These are phyloP conservation scores for Gossypium schwendimanii DNA, from an alignment of 441 rosid genomes.

Conservation along the genomic window DNA sequence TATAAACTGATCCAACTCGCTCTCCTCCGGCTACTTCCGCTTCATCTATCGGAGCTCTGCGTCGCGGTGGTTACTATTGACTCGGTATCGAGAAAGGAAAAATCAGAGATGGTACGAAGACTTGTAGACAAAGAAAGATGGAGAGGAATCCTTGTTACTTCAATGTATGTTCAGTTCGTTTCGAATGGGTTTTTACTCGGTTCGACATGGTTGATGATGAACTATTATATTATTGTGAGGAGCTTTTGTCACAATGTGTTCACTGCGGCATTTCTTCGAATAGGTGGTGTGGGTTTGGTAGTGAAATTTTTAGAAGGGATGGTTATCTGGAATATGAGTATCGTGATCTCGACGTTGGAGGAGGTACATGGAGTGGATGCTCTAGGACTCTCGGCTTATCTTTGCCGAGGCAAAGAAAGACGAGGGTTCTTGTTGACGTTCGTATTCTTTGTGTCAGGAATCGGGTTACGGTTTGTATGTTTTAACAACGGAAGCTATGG, in stretches of 20 bases:
- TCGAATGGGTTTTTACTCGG: slow-evolving; percentile 27
- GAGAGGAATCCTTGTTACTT: slow-evolving; percentile 22
- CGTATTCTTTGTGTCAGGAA: slow-evolving; percentile 24
- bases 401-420: slow-evolving; percentile 23
- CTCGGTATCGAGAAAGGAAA: not conserved
- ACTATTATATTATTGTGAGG: slow-evolving; percentile 16
- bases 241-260: not conserved
- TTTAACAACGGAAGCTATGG: not conserved
- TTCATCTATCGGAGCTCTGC: not conserved
- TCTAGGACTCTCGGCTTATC: slow-evolving; percentile 19
- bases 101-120: not conserved
- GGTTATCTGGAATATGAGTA: slow-evolving; percentile 38
- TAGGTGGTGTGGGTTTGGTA: slow-evolving; percentile 17
- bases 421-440: slow-evolving; percentile 27
- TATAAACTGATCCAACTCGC: not conserved
- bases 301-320: slow-evolving; percentile 30
- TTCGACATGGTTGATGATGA: slow-evolving; percentile 23
- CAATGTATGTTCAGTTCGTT: slow-evolving; percentile 20
- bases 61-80: not conserved
- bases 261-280: slow-evolving; percentile 9
- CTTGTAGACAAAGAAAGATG: not conserved
- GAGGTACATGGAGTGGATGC: slow-evolving; percentile 30
- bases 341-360: slow-evolving; percentile 36
- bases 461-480: slow-evolving; percentile 21
- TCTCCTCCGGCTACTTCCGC: slow-evolving; percentile 1